Evolutionary conservation across 352 stramenopile genomes (phyloP).

Genomic region (Phytophthora sp.): DNA sequence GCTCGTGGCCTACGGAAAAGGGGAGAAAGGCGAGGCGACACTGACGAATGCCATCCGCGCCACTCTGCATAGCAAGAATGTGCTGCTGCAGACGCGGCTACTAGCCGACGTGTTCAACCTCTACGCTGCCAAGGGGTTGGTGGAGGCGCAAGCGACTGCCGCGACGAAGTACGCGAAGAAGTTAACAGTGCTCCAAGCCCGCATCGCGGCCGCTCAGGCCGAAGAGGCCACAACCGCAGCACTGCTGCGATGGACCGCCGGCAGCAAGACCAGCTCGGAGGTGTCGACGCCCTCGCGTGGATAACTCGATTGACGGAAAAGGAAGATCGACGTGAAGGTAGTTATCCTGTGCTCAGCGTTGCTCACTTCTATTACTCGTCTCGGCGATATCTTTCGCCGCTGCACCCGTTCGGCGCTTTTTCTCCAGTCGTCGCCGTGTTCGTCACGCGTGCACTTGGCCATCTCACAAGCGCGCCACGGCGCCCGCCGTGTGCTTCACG

Average conservation of each 20-base stretch:
- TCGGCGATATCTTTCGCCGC: neutral
- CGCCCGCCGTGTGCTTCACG: conserved; percentile 71
- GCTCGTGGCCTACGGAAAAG: conserved; percentile 44
- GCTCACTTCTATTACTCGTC: conserved; percentile 17
- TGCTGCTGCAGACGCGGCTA: conserved; percentile 70
- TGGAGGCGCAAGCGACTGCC: conserved; percentile 47
- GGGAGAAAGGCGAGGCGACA: conserved; percentile 63
- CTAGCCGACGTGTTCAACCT: conserved; percentile 63
- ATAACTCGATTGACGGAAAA: conserved; percentile 11
- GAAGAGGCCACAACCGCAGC: conserved; percentile 41
- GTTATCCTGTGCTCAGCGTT: neutral
- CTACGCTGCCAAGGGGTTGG: conserved; percentile 47
- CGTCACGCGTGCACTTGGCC: neutral
- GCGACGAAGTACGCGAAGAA: conserved; percentile 77
- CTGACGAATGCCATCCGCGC: conserved; percentile 64
- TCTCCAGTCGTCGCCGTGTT: conserved; percentile 11
- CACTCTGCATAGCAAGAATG: conserved; percentile 66
- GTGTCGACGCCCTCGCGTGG: conserved; percentile 14
- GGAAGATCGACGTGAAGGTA: conserved; percentile 3
- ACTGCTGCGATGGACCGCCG: conserved; percentile 59
- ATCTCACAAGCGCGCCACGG: conserved; percentile 60
- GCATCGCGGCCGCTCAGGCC: conserved; percentile 50
- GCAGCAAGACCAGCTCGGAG: conserved; percentile 5
- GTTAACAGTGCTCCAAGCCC: conserved; percentile 47
- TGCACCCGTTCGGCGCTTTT: conserved; percentile 7